Conservation (phyloP, 352 stramenopile genomes). For the Pythium aquatile region DNA sequence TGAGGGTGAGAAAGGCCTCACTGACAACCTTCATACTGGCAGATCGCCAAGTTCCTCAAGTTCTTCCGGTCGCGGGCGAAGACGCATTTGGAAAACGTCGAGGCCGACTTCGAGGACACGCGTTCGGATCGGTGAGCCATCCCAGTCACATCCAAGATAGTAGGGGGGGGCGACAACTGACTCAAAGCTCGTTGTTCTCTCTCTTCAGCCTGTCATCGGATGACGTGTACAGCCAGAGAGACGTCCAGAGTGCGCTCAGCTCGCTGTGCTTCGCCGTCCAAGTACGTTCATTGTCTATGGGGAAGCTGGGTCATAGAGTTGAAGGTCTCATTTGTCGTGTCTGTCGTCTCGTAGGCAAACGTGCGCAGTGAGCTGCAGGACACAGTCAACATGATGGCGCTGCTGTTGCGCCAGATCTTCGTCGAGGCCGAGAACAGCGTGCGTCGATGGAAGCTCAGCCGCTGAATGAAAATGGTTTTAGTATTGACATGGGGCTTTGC, state of each 20-base stretch:
- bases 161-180: background rate
- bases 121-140: constrained; percentile 52
- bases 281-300: constrained; percentile 23
- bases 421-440: constrained; percentile 64
- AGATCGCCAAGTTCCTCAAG: constrained; percentile 84
- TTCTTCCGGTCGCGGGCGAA: constrained; percentile 79
- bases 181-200: background rate
- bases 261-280: constrained; percentile 83
- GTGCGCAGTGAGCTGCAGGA: constrained; percentile 77
- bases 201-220: constrained; percentile 56
- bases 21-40: background rate
- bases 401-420: constrained; percentile 82
- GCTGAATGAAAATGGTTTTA: background rate
- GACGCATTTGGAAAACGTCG: constrained; percentile 77
- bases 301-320: background rate
- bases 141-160: background rate
- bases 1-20: background rate
- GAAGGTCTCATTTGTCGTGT: background rate
- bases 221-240: constrained; percentile 83
- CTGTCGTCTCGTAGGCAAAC: constrained; percentile 39
- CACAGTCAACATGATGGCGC: constrained; percentile 86
- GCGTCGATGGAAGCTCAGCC: constrained; percentile 7
- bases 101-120: constrained; percentile 85
- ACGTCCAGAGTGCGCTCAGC: constrained; percentile 69
- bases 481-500: no score